phyloP scores from a whole-genome alignment of 2,329 filamentous ascomycete species.

The Achaetomium macrosporum region DNA sequence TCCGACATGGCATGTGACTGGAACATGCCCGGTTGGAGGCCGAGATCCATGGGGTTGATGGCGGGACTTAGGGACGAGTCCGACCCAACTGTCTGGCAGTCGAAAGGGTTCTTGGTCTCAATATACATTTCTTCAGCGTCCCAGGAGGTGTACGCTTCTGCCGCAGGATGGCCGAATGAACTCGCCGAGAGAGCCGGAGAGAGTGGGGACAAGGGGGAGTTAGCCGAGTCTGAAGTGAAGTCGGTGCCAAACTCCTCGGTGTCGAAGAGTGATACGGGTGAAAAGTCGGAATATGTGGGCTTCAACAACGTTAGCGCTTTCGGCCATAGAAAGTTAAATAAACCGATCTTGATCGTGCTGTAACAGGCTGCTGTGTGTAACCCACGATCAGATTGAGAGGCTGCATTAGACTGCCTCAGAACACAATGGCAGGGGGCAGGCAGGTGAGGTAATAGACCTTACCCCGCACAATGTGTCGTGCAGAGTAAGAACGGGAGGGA shows the following conservation, averaged over 20 bases:
- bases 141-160: slow-evolving; percentile 29
- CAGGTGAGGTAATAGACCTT: not conserved
- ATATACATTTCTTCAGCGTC: slow-evolving; percentile 28
- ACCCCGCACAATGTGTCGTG: slow-evolving; percentile 5
- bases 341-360: too few species aligned
- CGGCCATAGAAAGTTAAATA: not conserved
- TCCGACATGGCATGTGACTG: slow-evolving; percentile 21
- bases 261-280: slow-evolving; percentile 26
- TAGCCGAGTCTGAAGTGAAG: slow-evolving; percentile 32
- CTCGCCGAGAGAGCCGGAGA: slow-evolving; percentile 28
- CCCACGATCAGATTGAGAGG: too few species aligned
- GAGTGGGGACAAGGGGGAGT: slow-evolving; percentile 31
- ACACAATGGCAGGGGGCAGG: too few species aligned
- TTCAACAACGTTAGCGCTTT: slow-evolving; percentile 7
- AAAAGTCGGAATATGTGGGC: slow-evolving; percentile 24
- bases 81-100: slow-evolving; percentile 27
- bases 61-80: not conserved
- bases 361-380: too few species aligned
- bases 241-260: slow-evolving; percentile 31
- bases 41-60: slow-evolving; percentile 33
- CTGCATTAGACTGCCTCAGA: too few species aligned
- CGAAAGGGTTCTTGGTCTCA: slow-evolving; percentile 29
- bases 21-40: slow-evolving; percentile 25
- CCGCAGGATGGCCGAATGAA: slow-evolving; percentile 27
- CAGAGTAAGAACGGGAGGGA: not conserved